A percentile compares a stretch with the other conserved stretches of the same genome.
phyloP scores from a whole-genome alignment of 2,329 filamentous ascomycete genomes.

The Beauveria pseudobassiana region DNA sequence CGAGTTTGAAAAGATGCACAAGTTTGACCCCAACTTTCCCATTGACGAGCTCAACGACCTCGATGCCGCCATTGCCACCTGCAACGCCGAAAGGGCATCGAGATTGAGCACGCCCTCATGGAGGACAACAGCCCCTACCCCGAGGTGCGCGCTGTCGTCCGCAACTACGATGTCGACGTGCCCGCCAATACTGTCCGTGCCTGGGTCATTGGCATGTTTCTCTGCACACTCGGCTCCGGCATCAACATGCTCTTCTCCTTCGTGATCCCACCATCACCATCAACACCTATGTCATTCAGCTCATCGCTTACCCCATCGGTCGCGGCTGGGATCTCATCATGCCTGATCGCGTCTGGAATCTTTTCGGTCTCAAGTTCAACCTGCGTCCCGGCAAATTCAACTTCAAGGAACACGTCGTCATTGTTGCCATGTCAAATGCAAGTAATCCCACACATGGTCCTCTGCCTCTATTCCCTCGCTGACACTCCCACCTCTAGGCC shows the following conservation, averaged over 20 bases:
- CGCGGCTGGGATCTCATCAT: slow-evolving; percentile 47
- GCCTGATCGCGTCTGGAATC: slow-evolving; percentile 42
- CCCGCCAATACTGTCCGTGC: slow-evolving; percentile 58
- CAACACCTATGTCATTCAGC: slow-evolving; percentile 54
- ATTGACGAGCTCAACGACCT: slow-evolving; percentile 54
- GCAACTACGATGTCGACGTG: slow-evolving; percentile 57
- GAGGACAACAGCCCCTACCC: slow-evolving; percentile 62
- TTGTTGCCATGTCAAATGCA: slow-evolving; percentile 58
- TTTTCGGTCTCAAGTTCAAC: slow-evolving; percentile 48
- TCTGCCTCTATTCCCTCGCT: slow-evolving; percentile 10
- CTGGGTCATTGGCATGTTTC: slow-evolving; percentile 53
- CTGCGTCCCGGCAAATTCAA: slow-evolving; percentile 52
- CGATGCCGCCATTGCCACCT: slow-evolving; percentile 46
- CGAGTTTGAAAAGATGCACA: slow-evolving; percentile 52
- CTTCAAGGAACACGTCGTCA: slow-evolving; percentile 54
- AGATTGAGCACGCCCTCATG: slow-evolving; percentile 50
- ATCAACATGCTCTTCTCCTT: slow-evolving; percentile 55
- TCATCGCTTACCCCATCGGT: slow-evolving; percentile 53
- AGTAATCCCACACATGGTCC: slow-evolving; percentile 19
- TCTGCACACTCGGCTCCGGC: slow-evolving; percentile 55
- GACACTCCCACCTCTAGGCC: slow-evolving; percentile 30
- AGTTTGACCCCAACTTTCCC: slow-evolving; percentile 59
- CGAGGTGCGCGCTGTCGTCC: slow-evolving; percentile 58
- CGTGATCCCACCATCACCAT: slow-evolving; percentile 53
- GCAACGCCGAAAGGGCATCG: slow-evolving; percentile 49